Base-by-base conservation (phyloP, 495 filamentous ascomycete genomes). In the Penicillium cosmopolitanum region DNA sequence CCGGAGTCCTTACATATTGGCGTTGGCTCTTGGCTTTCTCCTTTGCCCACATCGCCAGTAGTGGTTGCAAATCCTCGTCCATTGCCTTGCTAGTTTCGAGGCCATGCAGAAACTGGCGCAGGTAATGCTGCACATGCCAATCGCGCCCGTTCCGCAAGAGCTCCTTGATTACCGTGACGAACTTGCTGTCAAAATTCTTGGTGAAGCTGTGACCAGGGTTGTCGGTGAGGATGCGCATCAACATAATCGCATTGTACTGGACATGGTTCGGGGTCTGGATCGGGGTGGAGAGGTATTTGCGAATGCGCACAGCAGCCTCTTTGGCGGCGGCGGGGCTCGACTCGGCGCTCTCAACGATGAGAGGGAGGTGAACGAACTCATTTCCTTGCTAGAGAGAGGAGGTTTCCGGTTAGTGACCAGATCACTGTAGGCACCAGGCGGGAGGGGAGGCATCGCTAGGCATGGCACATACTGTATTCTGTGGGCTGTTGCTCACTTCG, bases 221-320 rank as follows among this genome's bases (percentile, higher is more conserved):
- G 70, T 98, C 93, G 55, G 83, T 80, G 35, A 99, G 80, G 68
- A 99, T 99, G 42, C 95, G 88, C 55, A 93, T 84, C 51, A 99
- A 82, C 96, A 98, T 99, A 64, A 98, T 89, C 53, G 90, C 89
- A 77, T 98, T 97, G 80, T 96, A 97, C 75, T 98, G 95, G 40
- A 86, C 84, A 57, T 89, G 84, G 18, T 87, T 85, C 34, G 80
- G 77, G 25, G 76, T 71, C 61, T 72, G 78, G 69, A 88, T 83
- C 47, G 93, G 89, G 42, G 82, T 84, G 40, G 84, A 80, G 43
- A 98, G 80, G 68, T 89, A 92, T 67, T 92, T 94, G 68, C 91
- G 88, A 68, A 98, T 90, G 56, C 86, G 77, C 55, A 81, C 68
- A 44, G 91, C 90, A 56, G 89, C 88, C 65, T 91, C 89, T 54